Conservation (phyloP, 352 stramenopile genomes). For the Stramenopiles sp. region DNA sequence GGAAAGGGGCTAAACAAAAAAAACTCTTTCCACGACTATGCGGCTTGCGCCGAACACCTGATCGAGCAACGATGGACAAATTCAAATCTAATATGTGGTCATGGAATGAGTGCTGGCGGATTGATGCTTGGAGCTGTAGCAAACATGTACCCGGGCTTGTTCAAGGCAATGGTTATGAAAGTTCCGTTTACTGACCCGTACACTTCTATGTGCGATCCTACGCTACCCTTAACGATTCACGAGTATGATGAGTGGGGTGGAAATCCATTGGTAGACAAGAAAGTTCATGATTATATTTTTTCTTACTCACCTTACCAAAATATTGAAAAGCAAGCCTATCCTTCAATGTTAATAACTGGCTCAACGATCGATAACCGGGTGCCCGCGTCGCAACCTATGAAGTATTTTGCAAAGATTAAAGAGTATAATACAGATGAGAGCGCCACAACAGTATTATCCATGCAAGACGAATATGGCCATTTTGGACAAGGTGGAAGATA, state of each 20-base stretch:
- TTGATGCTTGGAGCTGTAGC: slow-evolving; percentile 54
- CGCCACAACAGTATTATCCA: slow-evolving; percentile 16
- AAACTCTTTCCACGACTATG: slow-evolving; percentile 59
- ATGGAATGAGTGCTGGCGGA: slow-evolving; percentile 54
- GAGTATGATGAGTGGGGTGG: slow-evolving; percentile 72
- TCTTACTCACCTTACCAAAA: slow-evolving; percentile 58
- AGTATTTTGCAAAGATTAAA: slow-evolving; percentile 50
- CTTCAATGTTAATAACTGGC: slow-evolving; percentile 53
- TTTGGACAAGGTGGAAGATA: slow-evolving; percentile 47
- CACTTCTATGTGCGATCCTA: slow-evolving; percentile 55
- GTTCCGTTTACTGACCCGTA: slow-evolving; percentile 67
- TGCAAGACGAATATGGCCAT: slow-evolving; percentile 51
- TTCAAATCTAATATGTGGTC: slow-evolving; percentile 38
- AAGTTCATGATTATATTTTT: slow-evolving; percentile 40
- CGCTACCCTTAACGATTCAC: slow-evolving; percentile 57
- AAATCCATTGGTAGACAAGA: slow-evolving; percentile 32
- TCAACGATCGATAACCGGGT: slow-evolving; percentile 54
- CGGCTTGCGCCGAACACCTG: slow-evolving; percentile 32
- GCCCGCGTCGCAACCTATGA: slow-evolving; percentile 59
- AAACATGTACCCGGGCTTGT: slow-evolving; percentile 47
- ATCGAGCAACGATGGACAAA: slow-evolving; percentile 33
- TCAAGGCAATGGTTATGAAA: slow-evolving; percentile 51
- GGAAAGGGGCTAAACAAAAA: slow-evolving; percentile 50
- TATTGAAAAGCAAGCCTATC: slow-evolving; percentile 32
- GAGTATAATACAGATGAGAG: background rate